Conservation (phyloP, 768 basidiomycete species). For the Roridomyces roridus region DNA sequence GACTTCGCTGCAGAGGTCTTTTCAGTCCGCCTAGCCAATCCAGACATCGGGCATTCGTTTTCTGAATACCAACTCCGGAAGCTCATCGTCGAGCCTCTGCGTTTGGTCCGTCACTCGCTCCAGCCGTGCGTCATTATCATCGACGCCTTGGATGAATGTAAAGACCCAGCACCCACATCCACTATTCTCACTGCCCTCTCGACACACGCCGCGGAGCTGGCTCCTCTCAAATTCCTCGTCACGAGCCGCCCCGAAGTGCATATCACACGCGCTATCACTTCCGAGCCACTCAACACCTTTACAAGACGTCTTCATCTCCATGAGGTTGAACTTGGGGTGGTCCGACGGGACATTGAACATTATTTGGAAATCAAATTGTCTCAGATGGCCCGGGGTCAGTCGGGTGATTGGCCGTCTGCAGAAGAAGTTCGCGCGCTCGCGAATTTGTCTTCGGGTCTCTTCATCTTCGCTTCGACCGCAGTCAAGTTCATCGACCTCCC, state of each 20-base stretch:
- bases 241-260: neutral
- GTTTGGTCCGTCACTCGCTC: neutral
- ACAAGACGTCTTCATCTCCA: neutral
- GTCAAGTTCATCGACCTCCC: conserved; percentile 4
- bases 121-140: neutral
- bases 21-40: conserved; percentile 20
- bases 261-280: neutral
- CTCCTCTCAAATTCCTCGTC: neutral
- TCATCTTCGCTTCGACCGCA: conserved; percentile 1
- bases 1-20: conserved; percentile 24
- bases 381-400: neutral
- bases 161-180: neutral
- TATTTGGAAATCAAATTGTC: neutral
- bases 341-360: neutral
- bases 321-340: neutral
- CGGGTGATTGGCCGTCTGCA: neutral
- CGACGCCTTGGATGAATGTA: conserved; percentile 1
- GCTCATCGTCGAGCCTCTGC: conserved; percentile 30
- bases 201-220: neutral
- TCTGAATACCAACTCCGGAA: conserved; percentile 27
- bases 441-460: neutral
- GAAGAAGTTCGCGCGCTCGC: neutral
- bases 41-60: conserved; percentile 25
- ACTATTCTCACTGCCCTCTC: neutral
- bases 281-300: neutral